A percentile compares a stretch with the other conserved stretches of the same genome.
These are phyloP conservation scores for Petrea volubilis DNA, from an alignment of 257 asterid genomes.

Conservation along the genomic window DNA sequence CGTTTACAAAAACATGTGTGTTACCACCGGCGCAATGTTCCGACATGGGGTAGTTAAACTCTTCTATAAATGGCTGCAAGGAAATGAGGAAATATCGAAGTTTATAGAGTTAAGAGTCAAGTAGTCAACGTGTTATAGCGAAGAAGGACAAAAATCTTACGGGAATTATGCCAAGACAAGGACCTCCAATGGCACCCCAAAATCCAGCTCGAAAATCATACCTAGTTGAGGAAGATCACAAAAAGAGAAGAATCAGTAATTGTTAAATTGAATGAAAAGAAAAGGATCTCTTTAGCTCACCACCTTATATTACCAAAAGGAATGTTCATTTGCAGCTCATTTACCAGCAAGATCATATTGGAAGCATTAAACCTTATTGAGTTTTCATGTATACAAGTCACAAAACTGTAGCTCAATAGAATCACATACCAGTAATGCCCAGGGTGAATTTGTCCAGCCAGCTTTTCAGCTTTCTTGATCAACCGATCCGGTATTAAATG, in stretches of 20 bases:
- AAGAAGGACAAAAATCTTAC: slow-evolving; percentile 46
- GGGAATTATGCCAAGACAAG: slow-evolving; percentile 91
- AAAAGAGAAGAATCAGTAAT: slow-evolving; percentile 16
- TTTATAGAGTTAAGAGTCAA: background rate
- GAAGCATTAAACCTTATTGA: background rate
- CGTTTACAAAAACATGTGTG: slow-evolving; percentile 72
- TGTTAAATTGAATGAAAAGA: background rate
- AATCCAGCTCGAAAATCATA: slow-evolving; percentile 94
- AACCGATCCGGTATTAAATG: slow-evolving; percentile 54
- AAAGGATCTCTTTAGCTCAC: background rate
- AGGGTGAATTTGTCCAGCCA: slow-evolving; percentile 79
- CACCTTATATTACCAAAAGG: background rate
- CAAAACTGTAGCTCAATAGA: background rate
- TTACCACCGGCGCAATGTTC: slow-evolving; percentile 75
- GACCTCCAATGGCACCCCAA: slow-evolving; percentile 93
- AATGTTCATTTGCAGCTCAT: background rate
- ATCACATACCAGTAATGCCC: slow-evolving; percentile 86
- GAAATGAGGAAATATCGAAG: slow-evolving; percentile 25
- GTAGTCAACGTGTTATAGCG: background rate
- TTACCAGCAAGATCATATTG: background rate
- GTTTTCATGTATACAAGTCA: background rate
- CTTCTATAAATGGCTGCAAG: slow-evolving; percentile 87
- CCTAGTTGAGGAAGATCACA: slow-evolving; percentile 44
- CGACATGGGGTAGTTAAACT: slow-evolving; percentile 77
- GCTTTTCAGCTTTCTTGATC: slow-evolving; percentile 70